Conservation (phyloP, 441 rosid species). For the Gossypium davidsonii region DNA sequence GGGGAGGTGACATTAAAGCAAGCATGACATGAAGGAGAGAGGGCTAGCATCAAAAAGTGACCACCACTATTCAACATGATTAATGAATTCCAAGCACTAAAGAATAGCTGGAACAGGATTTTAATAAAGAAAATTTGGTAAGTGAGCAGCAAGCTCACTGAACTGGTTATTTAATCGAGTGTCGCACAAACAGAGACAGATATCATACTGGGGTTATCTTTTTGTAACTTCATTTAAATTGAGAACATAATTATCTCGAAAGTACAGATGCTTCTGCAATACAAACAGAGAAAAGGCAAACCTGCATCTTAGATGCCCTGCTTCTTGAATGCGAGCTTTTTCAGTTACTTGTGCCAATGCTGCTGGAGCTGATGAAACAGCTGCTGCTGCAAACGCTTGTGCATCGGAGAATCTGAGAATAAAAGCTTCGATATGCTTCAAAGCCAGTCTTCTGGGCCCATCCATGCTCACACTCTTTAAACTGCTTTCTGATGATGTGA, state of each 20-base stretch:
- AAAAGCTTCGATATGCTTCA: slow-evolving; percentile 70
- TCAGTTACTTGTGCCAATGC: slow-evolving; percentile 81
- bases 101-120: neutral
- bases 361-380: slow-evolving; percentile 71
- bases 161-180: neutral
- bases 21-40: neutral
- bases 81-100: neutral
- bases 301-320: slow-evolving; percentile 98
- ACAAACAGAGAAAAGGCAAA: slow-evolving; percentile 20
- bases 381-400: slow-evolving; percentile 65
- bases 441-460: slow-evolving; percentile 77
- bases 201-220: neutral
- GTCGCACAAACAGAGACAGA: neutral
- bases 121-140: neutral
- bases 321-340: slow-evolving; percentile 89
- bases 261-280: neutral
- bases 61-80: neutral
- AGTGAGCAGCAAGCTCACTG: neutral
- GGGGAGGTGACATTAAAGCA: neutral
- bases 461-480: slow-evolving; percentile 74
- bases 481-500: slow-evolving; percentile 54
- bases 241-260: neutral
- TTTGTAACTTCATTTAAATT: neutral
- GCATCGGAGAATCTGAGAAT: slow-evolving; percentile 58
- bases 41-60: neutral